A percentile compares a stretch with the other conserved stretches of the same genome.
Evolutionary conservation across 768 basidiomycete genomes (phyloP).

Genomic region (Coprinopsis cinerea): DNA sequence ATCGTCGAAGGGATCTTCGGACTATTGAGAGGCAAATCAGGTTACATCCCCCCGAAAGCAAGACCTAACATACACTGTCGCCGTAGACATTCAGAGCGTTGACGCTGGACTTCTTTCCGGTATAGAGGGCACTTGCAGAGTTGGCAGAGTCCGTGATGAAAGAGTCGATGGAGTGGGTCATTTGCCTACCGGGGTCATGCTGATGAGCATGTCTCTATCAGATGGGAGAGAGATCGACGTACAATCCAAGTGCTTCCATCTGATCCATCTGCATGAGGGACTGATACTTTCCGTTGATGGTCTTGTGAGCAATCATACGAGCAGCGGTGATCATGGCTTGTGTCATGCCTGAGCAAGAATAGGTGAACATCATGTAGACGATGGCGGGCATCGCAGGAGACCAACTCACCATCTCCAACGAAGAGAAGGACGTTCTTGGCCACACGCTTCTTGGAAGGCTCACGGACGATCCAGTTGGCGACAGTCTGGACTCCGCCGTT

Average conservation of each 20-base stretch:
- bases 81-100: slow-evolving; percentile 36
- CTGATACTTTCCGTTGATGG: slow-evolving; percentile 41
- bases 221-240: slow-evolving; percentile 12
- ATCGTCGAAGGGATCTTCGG: slow-evolving; percentile 34
- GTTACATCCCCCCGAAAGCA: neutral
- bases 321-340: slow-evolving; percentile 44
- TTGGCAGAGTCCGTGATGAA: slow-evolving; percentile 45
- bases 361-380: neutral
- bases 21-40: slow-evolving; percentile 19
- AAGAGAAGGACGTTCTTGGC: slow-evolving; percentile 42
- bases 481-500: slow-evolving; percentile 29
- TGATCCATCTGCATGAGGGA: slow-evolving; percentile 43
- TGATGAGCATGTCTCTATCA: neutral
- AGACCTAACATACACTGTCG: slow-evolving; percentile 30
- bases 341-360: slow-evolving; percentile 32
- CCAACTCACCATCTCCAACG: slow-evolving; percentile 37
- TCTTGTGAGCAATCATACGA: slow-evolving; percentile 39
- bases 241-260: slow-evolving; percentile 41
- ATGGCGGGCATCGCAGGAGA: neutral
- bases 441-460: slow-evolving; percentile 26
- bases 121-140: slow-evolving; percentile 40
- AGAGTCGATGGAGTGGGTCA: slow-evolving; percentile 43
- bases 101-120: slow-evolving; percentile 38
- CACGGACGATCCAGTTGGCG: slow-evolving; percentile 34
- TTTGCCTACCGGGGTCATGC: slow-evolving; percentile 26